Percentiles rank a stretch among this genome's conserved stretches.
phyloP scores from a whole-genome alignment of 2,329 filamentous ascomycete genomes.

The Aspergillus pseudoterreus region DNA sequence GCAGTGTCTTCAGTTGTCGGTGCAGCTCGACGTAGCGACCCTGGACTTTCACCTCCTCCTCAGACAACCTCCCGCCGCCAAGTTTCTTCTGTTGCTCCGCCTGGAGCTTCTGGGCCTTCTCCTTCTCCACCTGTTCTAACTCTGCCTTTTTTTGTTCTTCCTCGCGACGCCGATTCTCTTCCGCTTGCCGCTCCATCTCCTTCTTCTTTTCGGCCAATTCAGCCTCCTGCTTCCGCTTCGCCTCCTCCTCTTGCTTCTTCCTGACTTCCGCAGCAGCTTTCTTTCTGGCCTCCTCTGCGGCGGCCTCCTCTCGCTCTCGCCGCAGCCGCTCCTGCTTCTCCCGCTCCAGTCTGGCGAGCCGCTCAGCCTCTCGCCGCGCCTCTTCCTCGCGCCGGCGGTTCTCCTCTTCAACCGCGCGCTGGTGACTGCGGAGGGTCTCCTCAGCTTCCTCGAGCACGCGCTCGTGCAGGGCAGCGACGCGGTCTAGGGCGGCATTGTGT shows the following conservation, averaged over 20 bases:
- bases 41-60: constrained; percentile 43
- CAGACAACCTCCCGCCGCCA: constrained; percentile 25
- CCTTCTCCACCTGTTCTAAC: not conserved
- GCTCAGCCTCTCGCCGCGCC: constrained; percentile 32
- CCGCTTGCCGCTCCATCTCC: constrained; percentile 7
- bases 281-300: constrained; percentile 37
- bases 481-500: constrained; percentile 64
- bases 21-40: constrained; percentile 58
- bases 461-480: constrained; percentile 64
- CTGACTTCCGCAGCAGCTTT: constrained; percentile 32
- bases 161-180: constrained; percentile 24
- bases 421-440: constrained; percentile 49
- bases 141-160: constrained; percentile 8
- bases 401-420: constrained; percentile 38
- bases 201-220: constrained; percentile 22
- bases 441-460: constrained; percentile 57
- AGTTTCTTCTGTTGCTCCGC: constrained; percentile 26
- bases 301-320: constrained; percentile 33
- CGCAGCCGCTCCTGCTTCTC: constrained; percentile 31
- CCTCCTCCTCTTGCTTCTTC: constrained; percentile 29
- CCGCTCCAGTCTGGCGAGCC: constrained; percentile 20
- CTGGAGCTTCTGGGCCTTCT: constrained; percentile 25
- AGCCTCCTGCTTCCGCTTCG: constrained; percentile 23
- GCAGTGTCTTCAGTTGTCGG: constrained; percentile 60
- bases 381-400: constrained; percentile 34